Evolutionary conservation across 1,284 basidiomycete genomes (phyloP).

Genomic region (Porodaedalea pini): DNA sequence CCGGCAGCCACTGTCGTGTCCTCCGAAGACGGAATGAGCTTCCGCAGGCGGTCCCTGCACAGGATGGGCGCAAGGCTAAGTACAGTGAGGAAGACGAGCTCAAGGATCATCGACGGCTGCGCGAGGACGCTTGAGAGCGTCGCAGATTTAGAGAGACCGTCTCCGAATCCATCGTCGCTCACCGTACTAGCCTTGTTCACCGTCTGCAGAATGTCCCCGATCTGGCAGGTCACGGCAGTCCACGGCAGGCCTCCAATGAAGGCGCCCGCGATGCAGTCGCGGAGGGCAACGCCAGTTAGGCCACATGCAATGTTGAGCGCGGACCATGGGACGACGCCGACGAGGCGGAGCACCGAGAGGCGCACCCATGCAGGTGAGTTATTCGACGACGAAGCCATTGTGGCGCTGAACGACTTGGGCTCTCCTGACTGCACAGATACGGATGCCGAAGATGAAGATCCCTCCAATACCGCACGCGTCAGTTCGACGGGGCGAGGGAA

Average conservation of each 20-base stretch:
- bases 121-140: slow-evolving; percentile 69
- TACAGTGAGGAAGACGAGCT: slow-evolving; percentile 69
- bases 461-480: slow-evolving; percentile 65
- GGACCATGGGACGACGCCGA: slow-evolving; percentile 91
- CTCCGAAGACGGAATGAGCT: slow-evolving; percentile 43
- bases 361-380: slow-evolving; percentile 77
- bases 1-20: neutral
- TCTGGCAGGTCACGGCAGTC: slow-evolving; percentile 86
- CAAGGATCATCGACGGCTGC: slow-evolving; percentile 68
- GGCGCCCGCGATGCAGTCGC: slow-evolving; percentile 73
- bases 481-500: slow-evolving; percentile 84
- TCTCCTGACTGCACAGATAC: slow-evolving; percentile 29
- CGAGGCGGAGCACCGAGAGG: slow-evolving; percentile 77
- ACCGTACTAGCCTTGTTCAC: slow-evolving; percentile 56
- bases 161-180: slow-evolving; percentile 30
- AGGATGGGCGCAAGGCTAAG: slow-evolving; percentile 77
- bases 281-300: slow-evolving; percentile 74
- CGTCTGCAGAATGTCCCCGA: slow-evolving; percentile 80
- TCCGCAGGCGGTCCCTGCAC: slow-evolving; percentile 57
- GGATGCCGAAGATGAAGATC: slow-evolving; percentile 29
- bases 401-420: slow-evolving; percentile 22
- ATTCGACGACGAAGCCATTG: slow-evolving; percentile 34
- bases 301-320: slow-evolving; percentile 93
- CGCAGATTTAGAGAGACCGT: slow-evolving; percentile 47
- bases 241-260: slow-evolving; percentile 80